Base-by-base conservation (phyloP, 805 yeast genomes). In the Candida loeiensis region DNA sequence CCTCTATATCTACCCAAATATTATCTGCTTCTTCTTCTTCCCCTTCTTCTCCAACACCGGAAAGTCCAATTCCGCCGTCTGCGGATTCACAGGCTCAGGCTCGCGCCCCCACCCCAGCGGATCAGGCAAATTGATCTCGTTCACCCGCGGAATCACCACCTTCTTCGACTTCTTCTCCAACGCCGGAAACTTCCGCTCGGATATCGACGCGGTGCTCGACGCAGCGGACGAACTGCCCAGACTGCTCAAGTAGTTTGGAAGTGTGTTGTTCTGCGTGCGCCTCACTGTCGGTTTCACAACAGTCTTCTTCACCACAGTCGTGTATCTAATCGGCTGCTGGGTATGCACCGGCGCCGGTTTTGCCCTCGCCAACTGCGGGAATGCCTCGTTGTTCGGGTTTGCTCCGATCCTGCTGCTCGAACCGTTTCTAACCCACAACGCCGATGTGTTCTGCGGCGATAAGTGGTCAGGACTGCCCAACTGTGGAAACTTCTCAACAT, bases 81-180 rank as follows among this genome's bases (percentile, higher is more conserved):
- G 33, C n/a, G 36, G 36, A 19, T 25, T 27, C 18, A n/a, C 22
- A 7, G 35, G 33, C 19, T 15, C 28, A 15, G 33, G 33, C 21
- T 30, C 21, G 21, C 8, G 16, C 3, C 63, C 63, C 73, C 73
- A 68, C 8, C 48, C 45, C 28, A 44, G 44, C 2, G 51, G 48
- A 36, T 47, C 50, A 3, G 45, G 40, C 15, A 44, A 34, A 12
- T 42, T 40, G 2, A 71, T 58, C 6, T 80, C 78, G 35, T 77
- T 79, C 3, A 83, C 85, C 29, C 84, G 69, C 2, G 89, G 86
- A 39, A 76, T 68, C 6, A 45, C 49, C 41, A 51, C 60, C 43
- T 61, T 64, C 2, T 46, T 46, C 13, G n/a, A 9, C 53, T 72
- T 74, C 49, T 69, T 64, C 44, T 59, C 63, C 26, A 74, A 55